Conservation (phyloP, 2,329 filamentous ascomycete genomes). For the Aspergillus eucalypticola region DNA sequence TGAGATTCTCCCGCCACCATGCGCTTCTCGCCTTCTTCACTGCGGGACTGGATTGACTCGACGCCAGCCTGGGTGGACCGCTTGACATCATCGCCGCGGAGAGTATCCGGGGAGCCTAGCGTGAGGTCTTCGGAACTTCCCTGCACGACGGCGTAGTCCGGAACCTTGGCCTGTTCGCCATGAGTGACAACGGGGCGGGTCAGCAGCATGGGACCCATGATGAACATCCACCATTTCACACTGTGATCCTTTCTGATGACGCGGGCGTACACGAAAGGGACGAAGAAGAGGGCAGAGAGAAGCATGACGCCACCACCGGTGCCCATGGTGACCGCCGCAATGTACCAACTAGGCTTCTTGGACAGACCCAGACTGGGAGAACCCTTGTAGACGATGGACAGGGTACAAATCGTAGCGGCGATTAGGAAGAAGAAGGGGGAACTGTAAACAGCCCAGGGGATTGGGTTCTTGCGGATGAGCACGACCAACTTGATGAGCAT, state of each 20-base stretch:
- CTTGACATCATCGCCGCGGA: conserved; percentile 53
- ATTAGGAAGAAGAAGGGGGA: conserved; percentile 78
- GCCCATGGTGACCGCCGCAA: conserved; percentile 67
- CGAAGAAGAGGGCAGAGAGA: conserved; percentile 68
- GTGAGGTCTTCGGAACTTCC: conserved; percentile 37
- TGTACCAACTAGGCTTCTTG: conserved; percentile 64
- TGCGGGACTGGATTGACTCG: conserved; percentile 8
- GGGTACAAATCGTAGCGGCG: conserved; percentile 70
- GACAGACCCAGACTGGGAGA: conserved; percentile 66
- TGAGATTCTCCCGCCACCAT: conserved; percentile 51
- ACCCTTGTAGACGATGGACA: conserved; percentile 80
- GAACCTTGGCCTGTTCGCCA: conserved; percentile 60
- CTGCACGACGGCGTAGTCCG: conserved; percentile 77
- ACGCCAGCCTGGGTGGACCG: conserved; percentile 28
- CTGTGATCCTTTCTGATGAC: conserved; percentile 69
- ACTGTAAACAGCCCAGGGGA: conserved; percentile 71
- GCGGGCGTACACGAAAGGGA: conserved; percentile 67
- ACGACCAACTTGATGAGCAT: conserved; percentile 71
- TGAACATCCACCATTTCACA: conserved; percentile 63
- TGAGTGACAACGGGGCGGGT: conserved; percentile 58
- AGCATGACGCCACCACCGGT: conserved; percentile 61
- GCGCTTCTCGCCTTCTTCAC: conserved; percentile 37
- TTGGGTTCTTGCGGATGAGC: conserved; percentile 69
- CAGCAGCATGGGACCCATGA: conserved; percentile 66
- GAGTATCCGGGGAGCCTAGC: conserved; percentile 11